Percentiles rank a stretch among this genome's conserved stretches.
These are phyloP conservation scores for Alternaria hordeiaustralica DNA, from an alignment of 2,329 filamentous ascomycete genomes.

Conservation along the genomic window DNA sequence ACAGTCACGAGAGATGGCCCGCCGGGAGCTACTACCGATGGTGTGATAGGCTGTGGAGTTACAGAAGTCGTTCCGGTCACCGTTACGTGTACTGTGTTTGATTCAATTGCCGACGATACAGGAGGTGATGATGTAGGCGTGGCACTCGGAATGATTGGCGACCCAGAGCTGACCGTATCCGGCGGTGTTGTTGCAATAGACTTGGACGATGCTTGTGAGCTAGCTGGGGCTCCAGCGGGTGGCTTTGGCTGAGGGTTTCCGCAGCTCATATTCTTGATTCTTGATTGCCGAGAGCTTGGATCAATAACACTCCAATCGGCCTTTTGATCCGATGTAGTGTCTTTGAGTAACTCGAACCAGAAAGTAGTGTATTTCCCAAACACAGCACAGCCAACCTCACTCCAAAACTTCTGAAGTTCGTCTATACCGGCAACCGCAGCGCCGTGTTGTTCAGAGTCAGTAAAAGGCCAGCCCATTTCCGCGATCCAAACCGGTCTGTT, in stretches of 20 bases:
- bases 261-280: conserved; percentile 32
- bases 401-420: conserved; percentile 40
- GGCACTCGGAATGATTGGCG: background rate
- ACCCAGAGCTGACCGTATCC: background rate
- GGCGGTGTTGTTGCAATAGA: background rate
- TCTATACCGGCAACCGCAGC: conserved; percentile 23
- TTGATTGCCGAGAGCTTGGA: conserved; percentile 13
- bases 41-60: background rate
- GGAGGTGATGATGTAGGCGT: background rate
- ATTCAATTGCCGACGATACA: background rate
- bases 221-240: background rate
- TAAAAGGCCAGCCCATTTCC: conserved; percentile 43
- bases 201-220: background rate
- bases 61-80: background rate
- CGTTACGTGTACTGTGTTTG: conserved; percentile 8
- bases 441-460: conserved; percentile 15
- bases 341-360: conserved; percentile 41
- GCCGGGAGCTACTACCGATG: background rate
- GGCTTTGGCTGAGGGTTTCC: conserved; percentile 1
- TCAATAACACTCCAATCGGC: conserved; percentile 39
- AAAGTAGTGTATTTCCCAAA: conserved; percentile 42
- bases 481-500: conserved; percentile 43
- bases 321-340: conserved; percentile 23
- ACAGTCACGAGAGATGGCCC: background rate
- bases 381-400: conserved; percentile 35